These are phyloP conservation scores for Candida lessepsii DNA, from an alignment of 805 yeast species.

Conservation along the genomic window DNA sequence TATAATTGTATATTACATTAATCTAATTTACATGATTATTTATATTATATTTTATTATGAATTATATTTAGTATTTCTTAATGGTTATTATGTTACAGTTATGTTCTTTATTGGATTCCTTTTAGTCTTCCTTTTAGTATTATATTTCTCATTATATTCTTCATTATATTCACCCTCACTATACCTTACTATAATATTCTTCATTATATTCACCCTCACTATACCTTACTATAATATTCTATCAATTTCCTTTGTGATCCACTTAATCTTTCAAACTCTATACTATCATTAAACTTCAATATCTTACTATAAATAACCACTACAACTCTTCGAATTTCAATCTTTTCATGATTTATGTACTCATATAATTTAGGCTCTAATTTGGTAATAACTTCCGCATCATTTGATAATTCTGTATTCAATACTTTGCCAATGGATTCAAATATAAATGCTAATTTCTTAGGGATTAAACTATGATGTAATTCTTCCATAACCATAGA, in stretches of 20 bases:
- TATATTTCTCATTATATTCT: not conserved
- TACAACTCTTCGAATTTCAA: conserved; percentile 37
- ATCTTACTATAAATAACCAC: conserved; percentile 39
- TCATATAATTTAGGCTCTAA: conserved; percentile 17
- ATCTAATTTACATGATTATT: too few relatives aligned
- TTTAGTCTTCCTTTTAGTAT: too few relatives aligned
- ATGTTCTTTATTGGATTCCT: too few relatives aligned
- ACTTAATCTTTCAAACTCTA: conserved; percentile 37
- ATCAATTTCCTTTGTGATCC: conserved; percentile 46
- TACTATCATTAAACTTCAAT: conserved; percentile 21
- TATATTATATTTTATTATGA: too few relatives aligned
- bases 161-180: not conserved
- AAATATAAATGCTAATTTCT: conserved; percentile 2
- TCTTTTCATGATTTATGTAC: conserved; percentile 28
- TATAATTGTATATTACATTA: too few relatives aligned
- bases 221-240: conserved; percentile 39
- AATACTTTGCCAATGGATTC: conserved; percentile 6
- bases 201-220: not conserved
- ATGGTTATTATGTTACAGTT: too few relatives aligned
- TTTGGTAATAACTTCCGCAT: not conserved
- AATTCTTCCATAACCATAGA: not conserved
- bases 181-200: not conserved
- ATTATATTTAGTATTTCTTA: too few relatives aligned
- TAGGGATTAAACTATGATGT: not conserved
- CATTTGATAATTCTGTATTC: conserved; percentile 3